Conservation (phyloP, 163 green algal species). For the Scenedesmus sp. region DNA sequence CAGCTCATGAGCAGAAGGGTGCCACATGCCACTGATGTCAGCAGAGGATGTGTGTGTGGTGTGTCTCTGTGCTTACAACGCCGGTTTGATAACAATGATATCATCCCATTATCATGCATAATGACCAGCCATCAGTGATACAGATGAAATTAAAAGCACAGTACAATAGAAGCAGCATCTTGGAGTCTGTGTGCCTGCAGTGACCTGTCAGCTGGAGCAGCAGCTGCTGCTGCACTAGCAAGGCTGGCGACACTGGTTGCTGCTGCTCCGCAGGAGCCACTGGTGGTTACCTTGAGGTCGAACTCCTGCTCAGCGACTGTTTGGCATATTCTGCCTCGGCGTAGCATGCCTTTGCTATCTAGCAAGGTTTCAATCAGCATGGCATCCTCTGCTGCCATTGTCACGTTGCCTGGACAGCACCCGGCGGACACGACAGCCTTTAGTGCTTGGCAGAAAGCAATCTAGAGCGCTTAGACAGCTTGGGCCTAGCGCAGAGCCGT, state of each 20-base stretch:
- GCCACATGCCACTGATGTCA: not conserved
- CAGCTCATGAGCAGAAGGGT: not conserved
- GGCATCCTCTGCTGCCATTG: not conserved
- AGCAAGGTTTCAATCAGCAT: not conserved
- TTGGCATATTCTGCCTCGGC: not conserved
- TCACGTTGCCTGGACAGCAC: not conserved
- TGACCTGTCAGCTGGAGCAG: not conserved
- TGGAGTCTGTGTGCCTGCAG: too few relatives aligned
- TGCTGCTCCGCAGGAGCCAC: not conserved
- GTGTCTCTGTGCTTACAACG: too few relatives aligned
- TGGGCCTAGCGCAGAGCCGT: too few relatives aligned
- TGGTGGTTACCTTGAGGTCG: not conserved
- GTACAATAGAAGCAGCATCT: too few relatives aligned
- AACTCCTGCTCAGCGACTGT: not conserved
- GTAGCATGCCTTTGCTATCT: not conserved
- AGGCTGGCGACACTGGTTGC: not conserved
- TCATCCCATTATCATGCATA: not conserved
- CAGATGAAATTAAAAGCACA: too few relatives aligned
- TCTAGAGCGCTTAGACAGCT: too few relatives aligned
- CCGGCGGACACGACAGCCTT: too few relatives aligned
- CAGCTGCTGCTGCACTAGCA: too few relatives aligned
- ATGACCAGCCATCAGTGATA: not conserved
- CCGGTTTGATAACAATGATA: not conserved
- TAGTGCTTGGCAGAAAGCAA: not conserved
- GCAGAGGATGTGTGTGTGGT: too few relatives aligned